A percentile compares a stretch with the other conserved stretches of the same genome.
phyloP scores from a whole-genome alignment of 129 eudicot genomes.

The Saussurea involucrata region DNA sequence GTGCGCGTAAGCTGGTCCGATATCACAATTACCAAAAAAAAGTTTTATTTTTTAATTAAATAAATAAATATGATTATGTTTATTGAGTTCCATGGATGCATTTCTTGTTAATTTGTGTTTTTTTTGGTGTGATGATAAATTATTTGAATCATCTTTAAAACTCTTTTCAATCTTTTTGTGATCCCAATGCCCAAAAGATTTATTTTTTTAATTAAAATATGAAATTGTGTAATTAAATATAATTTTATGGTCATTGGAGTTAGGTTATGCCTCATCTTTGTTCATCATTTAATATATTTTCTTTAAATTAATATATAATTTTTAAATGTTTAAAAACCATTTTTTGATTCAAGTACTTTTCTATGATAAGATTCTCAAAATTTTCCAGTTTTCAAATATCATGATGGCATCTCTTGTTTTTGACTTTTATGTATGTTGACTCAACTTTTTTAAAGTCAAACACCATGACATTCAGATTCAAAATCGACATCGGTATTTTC shows the following conservation, averaged over 20 bases:
- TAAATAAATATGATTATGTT: neutral
- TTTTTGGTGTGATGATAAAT: neutral
- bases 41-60: no score
- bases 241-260: neutral
- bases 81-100: neutral
- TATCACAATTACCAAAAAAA: no score
- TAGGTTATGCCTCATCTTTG: neutral
- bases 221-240: neutral
- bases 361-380: slow-evolving; percentile 11
- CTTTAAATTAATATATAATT: neutral
- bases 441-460: slow-evolving; percentile 10
- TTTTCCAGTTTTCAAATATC: slow-evolving; percentile 13
- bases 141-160: neutral
- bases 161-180: neutral
- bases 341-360: slow-evolving; percentile 11
- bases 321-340: neutral
- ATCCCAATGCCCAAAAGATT: slow-evolving; percentile 15
- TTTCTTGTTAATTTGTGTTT: neutral
- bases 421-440: slow-evolving; percentile 25
- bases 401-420: slow-evolving; percentile 9
- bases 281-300: neutral
- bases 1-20: no score
- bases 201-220: neutral
- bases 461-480: neutral
- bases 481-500: neutral